Conservation (phyloP, 2,329 filamentous ascomycete species). For the Monosporascus sp. region DNA sequence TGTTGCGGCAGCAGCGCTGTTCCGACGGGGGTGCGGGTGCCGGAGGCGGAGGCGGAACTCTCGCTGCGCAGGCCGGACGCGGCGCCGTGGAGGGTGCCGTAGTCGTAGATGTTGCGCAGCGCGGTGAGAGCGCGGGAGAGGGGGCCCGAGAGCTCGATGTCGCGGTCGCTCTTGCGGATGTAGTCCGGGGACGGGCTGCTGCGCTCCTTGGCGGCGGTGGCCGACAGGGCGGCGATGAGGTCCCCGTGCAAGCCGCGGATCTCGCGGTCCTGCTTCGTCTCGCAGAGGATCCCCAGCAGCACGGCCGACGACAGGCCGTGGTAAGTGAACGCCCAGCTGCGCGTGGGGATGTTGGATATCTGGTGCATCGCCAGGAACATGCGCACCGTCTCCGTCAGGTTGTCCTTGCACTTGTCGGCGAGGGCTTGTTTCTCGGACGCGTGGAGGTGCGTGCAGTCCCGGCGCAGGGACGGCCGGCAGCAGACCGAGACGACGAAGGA, state of each 20-base stretch:
- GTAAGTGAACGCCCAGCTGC: constrained; percentile 65
- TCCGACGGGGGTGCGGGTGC: constrained; percentile 39
- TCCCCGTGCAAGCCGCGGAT: constrained; percentile 60
- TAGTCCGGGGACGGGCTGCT: constrained; percentile 46
- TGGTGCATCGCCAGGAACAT: constrained; percentile 68
- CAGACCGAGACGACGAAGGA: constrained; percentile 62
- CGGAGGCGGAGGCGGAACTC: constrained; percentile 29
- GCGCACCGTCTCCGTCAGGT: constrained; percentile 59
- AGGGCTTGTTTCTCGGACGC: constrained; percentile 48
- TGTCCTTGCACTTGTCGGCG: constrained; percentile 54
- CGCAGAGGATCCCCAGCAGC: constrained; percentile 56
- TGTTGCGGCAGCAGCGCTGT: constrained; percentile 34
- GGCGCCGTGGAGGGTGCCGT: constrained; percentile 49
- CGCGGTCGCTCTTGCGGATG: constrained; percentile 50
- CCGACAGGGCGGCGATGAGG: constrained; percentile 57
- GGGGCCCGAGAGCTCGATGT: constrained; percentile 58
- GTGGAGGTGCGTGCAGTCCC: constrained; percentile 46
- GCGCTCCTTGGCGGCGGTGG: constrained; percentile 58
- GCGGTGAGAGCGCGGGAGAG: constrained; percentile 56
- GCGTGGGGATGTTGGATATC: constrained; percentile 59
- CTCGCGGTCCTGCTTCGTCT: constrained; percentile 59
- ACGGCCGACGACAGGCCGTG: constrained; percentile 62
- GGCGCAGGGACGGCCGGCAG: constrained; percentile 56
- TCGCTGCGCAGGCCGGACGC: constrained; percentile 43
- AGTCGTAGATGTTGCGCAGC: constrained; percentile 61